phyloP scores from a whole-genome alignment of 106 monocot genomes.

The Allium cepa region DNA sequence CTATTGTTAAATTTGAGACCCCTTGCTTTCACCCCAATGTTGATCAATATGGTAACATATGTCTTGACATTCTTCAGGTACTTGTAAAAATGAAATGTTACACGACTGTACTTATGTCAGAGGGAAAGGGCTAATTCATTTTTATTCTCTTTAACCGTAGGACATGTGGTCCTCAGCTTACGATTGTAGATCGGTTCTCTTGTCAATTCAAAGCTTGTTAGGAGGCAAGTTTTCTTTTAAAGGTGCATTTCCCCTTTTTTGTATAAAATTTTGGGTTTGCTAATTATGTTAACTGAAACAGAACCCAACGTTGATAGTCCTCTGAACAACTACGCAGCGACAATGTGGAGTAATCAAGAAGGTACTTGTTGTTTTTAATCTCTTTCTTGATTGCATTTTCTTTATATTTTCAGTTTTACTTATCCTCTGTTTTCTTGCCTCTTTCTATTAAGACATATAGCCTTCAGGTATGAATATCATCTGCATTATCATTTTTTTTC shows the following conservation, averaged over 20 bases:
- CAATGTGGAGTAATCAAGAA: conserved; percentile 71
- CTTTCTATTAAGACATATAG: not conserved
- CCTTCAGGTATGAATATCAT: not conserved
- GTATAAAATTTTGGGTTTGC: not conserved
- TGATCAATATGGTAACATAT: conserved; percentile 70
- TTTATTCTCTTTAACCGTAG: conserved; percentile 18
- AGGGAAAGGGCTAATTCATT: not conserved
- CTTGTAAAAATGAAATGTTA: not conserved
- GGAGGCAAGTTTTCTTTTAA: conserved; percentile 42
- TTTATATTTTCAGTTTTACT: not conserved
- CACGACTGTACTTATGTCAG: not conserved
- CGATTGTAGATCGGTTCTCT: conserved; percentile 62
- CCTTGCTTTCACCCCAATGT: conserved; percentile 81
- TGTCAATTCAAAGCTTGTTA: conserved; percentile 80
- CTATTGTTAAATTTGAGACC: conserved; percentile 74
- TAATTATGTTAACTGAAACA: conserved; percentile 18
- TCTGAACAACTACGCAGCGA: conserved; percentile 64
- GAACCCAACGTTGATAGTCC: conserved; percentile 77
- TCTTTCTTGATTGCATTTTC: not conserved
- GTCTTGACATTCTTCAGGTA: conserved; percentile 82
- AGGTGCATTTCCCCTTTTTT: not conserved
- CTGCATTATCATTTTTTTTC: not conserved
- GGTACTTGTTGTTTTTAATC: conserved; percentile 16
- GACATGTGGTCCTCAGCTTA: conserved; percentile 87
- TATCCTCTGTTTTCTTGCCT: not conserved